These are phyloP conservation scores for Pseudozyma sp. DNA, from an alignment of 1,284 basidiomycete genomes.

Conservation along the genomic window DNA sequence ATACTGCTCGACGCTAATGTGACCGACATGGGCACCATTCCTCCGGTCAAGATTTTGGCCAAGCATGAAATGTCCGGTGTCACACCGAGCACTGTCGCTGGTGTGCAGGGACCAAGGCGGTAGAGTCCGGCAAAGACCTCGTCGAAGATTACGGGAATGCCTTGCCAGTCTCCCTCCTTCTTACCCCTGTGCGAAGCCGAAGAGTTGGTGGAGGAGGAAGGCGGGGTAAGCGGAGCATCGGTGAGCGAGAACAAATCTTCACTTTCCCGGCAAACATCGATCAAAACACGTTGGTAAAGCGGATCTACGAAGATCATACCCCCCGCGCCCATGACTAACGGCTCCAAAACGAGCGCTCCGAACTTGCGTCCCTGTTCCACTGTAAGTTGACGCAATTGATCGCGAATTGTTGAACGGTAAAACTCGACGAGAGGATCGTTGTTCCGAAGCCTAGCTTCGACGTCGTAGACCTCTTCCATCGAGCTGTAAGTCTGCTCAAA, in stretches of 20 bases:
- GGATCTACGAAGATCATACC: slow-evolving; percentile 99
- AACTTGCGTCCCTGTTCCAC: slow-evolving; percentile 69
- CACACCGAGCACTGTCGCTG: slow-evolving; percentile 50
- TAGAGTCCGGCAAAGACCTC: slow-evolving; percentile 94
- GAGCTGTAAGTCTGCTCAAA: slow-evolving; percentile 68
- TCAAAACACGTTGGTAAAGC: slow-evolving; percentile 88
- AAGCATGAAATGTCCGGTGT: slow-evolving; percentile 81
- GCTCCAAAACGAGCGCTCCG: slow-evolving; percentile 87
- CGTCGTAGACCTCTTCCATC: slow-evolving; percentile 79
- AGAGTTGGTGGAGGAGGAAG: background rate
- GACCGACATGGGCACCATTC: slow-evolving; percentile 85
- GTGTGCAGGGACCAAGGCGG: slow-evolving; percentile 76
- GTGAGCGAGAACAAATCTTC: slow-evolving; percentile 70
- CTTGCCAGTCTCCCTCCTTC: slow-evolving; percentile 73
- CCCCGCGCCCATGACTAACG: slow-evolving; percentile 92
- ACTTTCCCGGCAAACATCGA: slow-evolving; percentile 80
- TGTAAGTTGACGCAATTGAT: slow-evolving; percentile 74
- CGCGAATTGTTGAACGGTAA: slow-evolving; percentile 77
- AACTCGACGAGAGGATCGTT: slow-evolving; percentile 73
- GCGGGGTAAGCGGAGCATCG: slow-evolving; percentile 55
- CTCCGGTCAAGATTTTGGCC: slow-evolving; percentile 94
- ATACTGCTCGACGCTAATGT: slow-evolving; percentile 80
- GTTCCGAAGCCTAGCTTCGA: slow-evolving; percentile 75
- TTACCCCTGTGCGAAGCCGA: slow-evolving; percentile 5
- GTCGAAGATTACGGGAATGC: slow-evolving; percentile 92